Base-by-base conservation (phyloP, 106 monocot species). In the Dendrobium officinale region DNA sequence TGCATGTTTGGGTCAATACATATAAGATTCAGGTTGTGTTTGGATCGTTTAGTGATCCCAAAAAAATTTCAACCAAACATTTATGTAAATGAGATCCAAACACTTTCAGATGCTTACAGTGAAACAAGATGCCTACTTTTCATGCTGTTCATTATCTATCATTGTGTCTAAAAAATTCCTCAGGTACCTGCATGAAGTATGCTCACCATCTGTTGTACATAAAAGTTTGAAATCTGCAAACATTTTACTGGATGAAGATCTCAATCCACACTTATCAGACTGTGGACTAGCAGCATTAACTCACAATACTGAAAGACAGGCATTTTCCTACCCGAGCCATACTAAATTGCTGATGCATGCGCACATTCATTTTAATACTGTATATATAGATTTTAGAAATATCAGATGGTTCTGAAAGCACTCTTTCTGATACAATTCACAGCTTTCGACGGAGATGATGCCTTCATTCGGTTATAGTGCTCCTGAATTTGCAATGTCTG, bases 381-480 rank as follows among this genome's bases (percentile, higher is more conserved):
- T 13, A 15, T 4, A 61, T 61, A 6, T 61, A 22, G 61, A 19
- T 61, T 61, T 61, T 77, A 77, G 27, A 77, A 77, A 24, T 73
- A 22, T 58, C 26, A 20, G 37, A 22, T 75, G 5, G 41, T 73
- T 55, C 74, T 81, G 42, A 81, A 37, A 44, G 37, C 59, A 43
- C 26, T 37, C 7, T 70, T 70, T 70, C 5, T 45, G 33, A 59
- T 61, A 22, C 33, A 64, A 41, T 75, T 58, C 1, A 45, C 77
- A 96, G 96, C 80, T 91, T 64, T 94, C 92, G 15, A 89, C 92
- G 0, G 88, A 90, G 44, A 87, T 89, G 68, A 83, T 94, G 42
- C 92, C 92, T 77, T 97, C 96, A 49, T 94, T 94, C 80, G 96
- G 96, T 79, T 97, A 97, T 56, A 94, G 90, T 84, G 93, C 96